Base-by-base conservation (phyloP, 306 rosid genomes). In the Myrica gale region DNA sequence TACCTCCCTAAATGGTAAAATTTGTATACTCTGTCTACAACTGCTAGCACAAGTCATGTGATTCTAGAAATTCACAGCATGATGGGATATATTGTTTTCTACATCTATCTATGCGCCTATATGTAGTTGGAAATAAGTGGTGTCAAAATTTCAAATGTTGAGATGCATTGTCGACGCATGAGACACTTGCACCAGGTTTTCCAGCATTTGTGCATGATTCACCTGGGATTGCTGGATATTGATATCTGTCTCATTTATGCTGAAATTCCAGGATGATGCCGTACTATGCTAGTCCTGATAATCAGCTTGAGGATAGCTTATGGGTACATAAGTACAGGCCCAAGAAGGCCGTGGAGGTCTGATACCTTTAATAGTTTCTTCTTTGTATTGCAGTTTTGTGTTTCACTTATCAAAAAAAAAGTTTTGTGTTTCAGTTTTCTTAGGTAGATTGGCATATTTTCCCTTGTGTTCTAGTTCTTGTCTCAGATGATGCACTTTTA, bases 291-390 rank as follows among this genome's bases (percentile, higher is more conserved):
- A 77, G 79, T 80, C 80, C 84, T 85, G 69, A 82, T 79, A 69
- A 75, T 51, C 86, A 82, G 80, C 70, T 86, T 41, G 81, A 78
- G 76, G 67, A 85, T 76, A 78, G 86, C 80, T 77, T 90, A 82
- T 95, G 98, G 98, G 84, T 82, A 12, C 55, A 88, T 23, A 89
- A 88, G 75, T 95, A 95, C 86, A 93, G 83, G 83, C 98, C 98
- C 76, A 81, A 74, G 81, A 91, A 72, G 78, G 92, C 92, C n/a
- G 41, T 13, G 46, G 95, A 92, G 94, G 98, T 90, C 9, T 74
- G 90, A 53, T 19, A 74, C 62, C 26, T 78, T 73, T 83, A 43
- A 44, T 76, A 47, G 26, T 74, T 9, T 70, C 46, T 47, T 32
- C 7, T 76, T 63, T 32, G 7, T 37, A n/a, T 74, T 47, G n/a